phyloP scores from a whole-genome alignment of 495 filamentous ascomycete genomes.

The Podospora pseudoanserina region DNA sequence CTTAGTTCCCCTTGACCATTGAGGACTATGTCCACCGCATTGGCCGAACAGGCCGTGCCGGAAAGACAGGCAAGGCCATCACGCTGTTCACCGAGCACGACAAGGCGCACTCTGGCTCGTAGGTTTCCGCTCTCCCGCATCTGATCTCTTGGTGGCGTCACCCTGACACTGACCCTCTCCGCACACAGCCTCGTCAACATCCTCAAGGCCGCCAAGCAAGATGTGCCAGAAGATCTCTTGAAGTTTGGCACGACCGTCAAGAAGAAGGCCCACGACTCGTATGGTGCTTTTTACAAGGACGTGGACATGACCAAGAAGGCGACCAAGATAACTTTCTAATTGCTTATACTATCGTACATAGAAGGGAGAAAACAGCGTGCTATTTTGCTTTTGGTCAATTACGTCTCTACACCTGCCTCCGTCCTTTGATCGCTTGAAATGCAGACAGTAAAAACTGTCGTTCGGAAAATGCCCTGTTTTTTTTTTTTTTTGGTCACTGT shows the following conservation, averaged over 20 bases:
- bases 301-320: slow-evolving; percentile 71
- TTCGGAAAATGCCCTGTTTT: slow-evolving; percentile 55
- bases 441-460: slow-evolving; percentile 52
- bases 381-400: slow-evolving; percentile 1
- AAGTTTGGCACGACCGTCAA: slow-evolving; percentile 98
- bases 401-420: slow-evolving; percentile 16
- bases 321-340: slow-evolving; percentile 89
- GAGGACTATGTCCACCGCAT: slow-evolving; percentile 99
- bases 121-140: slow-evolving; percentile 38
- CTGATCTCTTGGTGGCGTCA: neutral
- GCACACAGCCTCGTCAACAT: slow-evolving; percentile 72
- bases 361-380: slow-evolving; percentile 6
- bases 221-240: slow-evolving; percentile 79
- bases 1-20: slow-evolving; percentile 58
- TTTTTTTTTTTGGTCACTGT: slow-evolving; percentile 16
- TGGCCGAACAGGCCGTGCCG: slow-evolving; percentile 88
- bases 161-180: slow-evolving; percentile 7
- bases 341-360: slow-evolving; percentile 33
- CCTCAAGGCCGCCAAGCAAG: slow-evolving; percentile 80
- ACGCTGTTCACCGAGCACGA: slow-evolving; percentile 94
- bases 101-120: slow-evolving; percentile 81
- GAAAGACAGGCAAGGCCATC: slow-evolving; percentile 82
- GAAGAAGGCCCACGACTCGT: slow-evolving; percentile 91
- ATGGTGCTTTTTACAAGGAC: slow-evolving; percentile 91
- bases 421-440: slow-evolving; percentile 41